phyloP scores from a whole-genome alignment of 2,329 filamentous ascomycete species.

The Bretziella fagacearum region DNA sequence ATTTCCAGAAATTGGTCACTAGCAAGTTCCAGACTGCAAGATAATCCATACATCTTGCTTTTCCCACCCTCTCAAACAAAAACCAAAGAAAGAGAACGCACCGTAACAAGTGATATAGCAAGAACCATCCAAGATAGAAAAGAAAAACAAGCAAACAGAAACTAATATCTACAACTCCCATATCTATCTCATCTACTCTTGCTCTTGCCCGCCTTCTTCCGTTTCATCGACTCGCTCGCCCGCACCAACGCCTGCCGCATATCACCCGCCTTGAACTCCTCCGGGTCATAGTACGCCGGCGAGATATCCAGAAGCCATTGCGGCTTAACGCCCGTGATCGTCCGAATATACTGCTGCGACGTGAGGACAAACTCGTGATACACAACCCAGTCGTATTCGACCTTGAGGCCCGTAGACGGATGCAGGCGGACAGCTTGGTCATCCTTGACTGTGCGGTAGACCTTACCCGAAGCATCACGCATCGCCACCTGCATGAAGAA shows the following conservation, averaged over 20 bases:
- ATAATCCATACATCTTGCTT: background rate
- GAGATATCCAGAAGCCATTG: slow-evolving; percentile 96
- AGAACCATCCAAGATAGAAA: background rate
- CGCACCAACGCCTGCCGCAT: slow-evolving; percentile 51
- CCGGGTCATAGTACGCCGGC: slow-evolving; percentile 77
- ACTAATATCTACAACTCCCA: background rate
- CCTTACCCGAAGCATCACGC: slow-evolving; percentile 73
- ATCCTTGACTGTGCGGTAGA: slow-evolving; percentile 92
- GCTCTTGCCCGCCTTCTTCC: slow-evolving; percentile 39
- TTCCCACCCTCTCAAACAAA: background rate
- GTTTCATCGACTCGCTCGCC: slow-evolving; percentile 41
- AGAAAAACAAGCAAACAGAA: background rate
- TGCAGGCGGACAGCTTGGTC: slow-evolving; percentile 87
- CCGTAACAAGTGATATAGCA: background rate
- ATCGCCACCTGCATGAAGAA: slow-evolving; percentile 99
- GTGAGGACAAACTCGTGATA: slow-evolving; percentile 98
- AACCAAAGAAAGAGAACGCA: background rate
- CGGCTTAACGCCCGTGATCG: slow-evolving; percentile 75
- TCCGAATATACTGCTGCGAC: slow-evolving; percentile 94
- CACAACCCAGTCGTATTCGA: slow-evolving; percentile 89
- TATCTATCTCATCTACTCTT: slow-evolving; percentile 8
- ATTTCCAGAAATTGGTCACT: too few relatives aligned
- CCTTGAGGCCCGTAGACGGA: slow-evolving; percentile 74
- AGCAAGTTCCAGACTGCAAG: background rate
- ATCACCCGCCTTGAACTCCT: slow-evolving; percentile 69